Conservation (phyloP, 441 rosid genomes). For the Macaranga tanarius region DNA sequence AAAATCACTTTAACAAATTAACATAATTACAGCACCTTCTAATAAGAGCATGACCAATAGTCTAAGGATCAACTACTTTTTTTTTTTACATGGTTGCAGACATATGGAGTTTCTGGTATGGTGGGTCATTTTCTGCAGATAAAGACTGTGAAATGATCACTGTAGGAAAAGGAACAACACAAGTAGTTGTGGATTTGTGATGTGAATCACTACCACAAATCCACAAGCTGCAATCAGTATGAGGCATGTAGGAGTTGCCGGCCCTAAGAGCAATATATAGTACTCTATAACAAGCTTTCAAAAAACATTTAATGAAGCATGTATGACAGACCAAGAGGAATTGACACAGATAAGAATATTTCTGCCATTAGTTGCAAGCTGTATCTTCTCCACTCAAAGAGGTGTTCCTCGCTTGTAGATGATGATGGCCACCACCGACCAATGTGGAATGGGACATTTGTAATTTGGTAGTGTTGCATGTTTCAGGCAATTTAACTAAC, state of each 20-base stretch:
- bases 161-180: not conserved
- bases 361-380: not conserved
- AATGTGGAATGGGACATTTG: not conserved
- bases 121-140: not conserved
- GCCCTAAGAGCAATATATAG: too few relatives aligned
- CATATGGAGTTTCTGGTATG: not conserved
- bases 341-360: not conserved
- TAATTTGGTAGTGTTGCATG: not conserved
- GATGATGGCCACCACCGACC: constrained; percentile 2
- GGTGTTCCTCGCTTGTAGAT: not conserved
- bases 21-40: too few relatives aligned
- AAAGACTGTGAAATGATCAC: not conserved
- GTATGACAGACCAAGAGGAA: not conserved
- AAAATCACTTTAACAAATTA: too few relatives aligned
- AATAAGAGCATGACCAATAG: too few relatives aligned
- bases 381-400: not conserved
- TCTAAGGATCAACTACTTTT: too few relatives aligned
- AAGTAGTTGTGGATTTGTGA: not conserved
- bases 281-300: not conserved
- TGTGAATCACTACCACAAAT: not conserved
- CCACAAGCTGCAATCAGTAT: not conserved
- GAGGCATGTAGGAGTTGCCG: not conserved
- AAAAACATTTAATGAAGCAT: not conserved
- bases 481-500: constrained; percentile 20
- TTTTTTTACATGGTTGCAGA: too few relatives aligned